Conservation (phyloP, 139 green algal species). For the Closterium sp. region DNA sequence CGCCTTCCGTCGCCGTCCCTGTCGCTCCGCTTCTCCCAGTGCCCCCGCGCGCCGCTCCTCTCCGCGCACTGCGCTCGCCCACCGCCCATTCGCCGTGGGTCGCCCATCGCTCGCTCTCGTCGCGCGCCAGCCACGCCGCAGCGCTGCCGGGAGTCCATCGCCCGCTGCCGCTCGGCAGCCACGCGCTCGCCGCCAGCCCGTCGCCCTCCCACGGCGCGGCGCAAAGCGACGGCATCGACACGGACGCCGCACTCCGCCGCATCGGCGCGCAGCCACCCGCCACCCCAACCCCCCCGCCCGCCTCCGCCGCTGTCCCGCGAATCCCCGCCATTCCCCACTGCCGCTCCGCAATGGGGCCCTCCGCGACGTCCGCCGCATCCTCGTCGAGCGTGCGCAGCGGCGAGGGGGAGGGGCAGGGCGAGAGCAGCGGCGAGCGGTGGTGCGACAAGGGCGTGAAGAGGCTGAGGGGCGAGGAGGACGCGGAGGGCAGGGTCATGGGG, state of each 20-base stretch:
- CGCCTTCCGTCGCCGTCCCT: neutral
- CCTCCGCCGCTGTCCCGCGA: neutral
- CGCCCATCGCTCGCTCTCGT: neutral
- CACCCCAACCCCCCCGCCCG: neutral
- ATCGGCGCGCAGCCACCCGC: neutral
- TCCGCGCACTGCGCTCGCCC: neutral
- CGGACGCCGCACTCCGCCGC: neutral
- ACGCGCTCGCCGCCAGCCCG: neutral
- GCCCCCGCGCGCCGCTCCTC: neutral
- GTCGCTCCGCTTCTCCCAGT: neutral
- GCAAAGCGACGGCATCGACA: neutral
- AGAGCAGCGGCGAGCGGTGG: neutral
- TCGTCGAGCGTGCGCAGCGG: neutral
- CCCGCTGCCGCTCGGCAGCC: neutral
- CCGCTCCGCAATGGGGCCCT: neutral
- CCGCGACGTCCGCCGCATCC: neutral
- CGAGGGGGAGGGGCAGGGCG: neutral
- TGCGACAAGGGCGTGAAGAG: neutral
- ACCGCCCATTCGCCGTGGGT: neutral
- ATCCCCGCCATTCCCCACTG: neutral
- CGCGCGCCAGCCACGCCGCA: neutral
- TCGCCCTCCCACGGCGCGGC: neutral
- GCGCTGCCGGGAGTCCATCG: neutral
- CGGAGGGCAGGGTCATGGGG: neutral
- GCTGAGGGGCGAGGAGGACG: neutral